phyloP scores from a whole-genome alignment of 352 stramenopile genomes.

The Phytopythium oedochilum region DNA sequence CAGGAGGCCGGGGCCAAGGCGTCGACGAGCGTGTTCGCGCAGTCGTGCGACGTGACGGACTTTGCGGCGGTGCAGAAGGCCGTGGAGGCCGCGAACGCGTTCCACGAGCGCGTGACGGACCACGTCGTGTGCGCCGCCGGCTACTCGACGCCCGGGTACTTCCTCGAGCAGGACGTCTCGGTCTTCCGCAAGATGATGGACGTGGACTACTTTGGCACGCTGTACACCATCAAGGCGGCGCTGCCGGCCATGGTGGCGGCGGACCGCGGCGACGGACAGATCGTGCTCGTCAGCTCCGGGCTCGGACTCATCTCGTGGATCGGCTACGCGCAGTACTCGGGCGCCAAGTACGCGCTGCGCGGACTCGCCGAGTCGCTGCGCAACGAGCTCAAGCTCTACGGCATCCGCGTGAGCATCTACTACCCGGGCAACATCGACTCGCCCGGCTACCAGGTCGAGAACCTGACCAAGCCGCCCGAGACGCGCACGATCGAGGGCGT shows the following conservation, averaged over 20 bases:
- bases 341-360: conserved; percentile 89
- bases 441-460: conserved; percentile 5
- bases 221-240: conserved; percentile 54
- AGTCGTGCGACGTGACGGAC: conserved; percentile 72
- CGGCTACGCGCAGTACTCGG: conserved; percentile 83
- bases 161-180: conserved; percentile 49
- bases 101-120: conserved; percentile 52
- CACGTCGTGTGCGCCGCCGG: conserved; percentile 50
- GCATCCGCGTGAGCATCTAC: conserved; percentile 79
- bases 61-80: conserved; percentile 39
- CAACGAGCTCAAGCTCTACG: conserved; percentile 66
- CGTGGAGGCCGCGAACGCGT: conserved; percentile 44
- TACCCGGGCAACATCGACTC: conserved; percentile 72
- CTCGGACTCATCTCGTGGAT: conserved; percentile 74
- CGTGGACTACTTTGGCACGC: conserved; percentile 53
- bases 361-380: conserved; percentile 89
- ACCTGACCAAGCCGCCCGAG: conserved; percentile 66
- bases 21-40: conserved; percentile 45
- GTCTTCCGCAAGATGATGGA: conserved; percentile 41
- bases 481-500: conserved; percentile 73
- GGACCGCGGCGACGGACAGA: conserved; percentile 23
- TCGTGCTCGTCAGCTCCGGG: conserved; percentile 57
- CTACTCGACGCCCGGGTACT: conserved; percentile 25
- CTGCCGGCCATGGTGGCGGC: conserved; percentile 55
- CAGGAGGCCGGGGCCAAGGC: conserved; percentile 17